Base-by-base conservation (phyloP, 2,329 filamentous ascomycete genomes). In the Exophiala sideris region DNA sequence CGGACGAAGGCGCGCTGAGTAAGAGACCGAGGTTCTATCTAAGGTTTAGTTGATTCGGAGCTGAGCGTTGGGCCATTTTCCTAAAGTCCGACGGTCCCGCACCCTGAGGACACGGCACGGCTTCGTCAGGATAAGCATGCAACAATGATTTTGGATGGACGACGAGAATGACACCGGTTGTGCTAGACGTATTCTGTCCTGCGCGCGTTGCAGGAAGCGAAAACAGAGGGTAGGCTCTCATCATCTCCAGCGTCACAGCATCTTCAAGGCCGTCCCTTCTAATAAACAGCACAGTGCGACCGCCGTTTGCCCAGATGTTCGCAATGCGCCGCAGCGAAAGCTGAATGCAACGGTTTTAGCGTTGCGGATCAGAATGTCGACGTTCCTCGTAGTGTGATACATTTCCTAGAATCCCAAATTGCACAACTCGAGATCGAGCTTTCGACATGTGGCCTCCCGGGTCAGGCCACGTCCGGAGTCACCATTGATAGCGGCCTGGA, bases 351-450 rank as follows among this genome's bases (percentile, higher is more conserved):
- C 12, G 52, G 52, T 10, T 44, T 55, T 20, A 52, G 45, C 12
- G 54, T 56, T 11, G 35, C 51, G 14, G 49, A 56, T 2, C 52
- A 42, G 9, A n/a, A 45, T 3, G 34, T 41, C 16, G 48, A 55
- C 7, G 40, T 65, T 3, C 64, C 64, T 1, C 62, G 64, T 45
- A 65, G 64, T 48, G 59, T 66, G 5, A 57, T 66, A n/a, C 62
- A 63, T 40, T 57, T 58, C 41, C 53, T 66, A 0, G 64, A 65
- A 48, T 58, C 57, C 7, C 62, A 65, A 47, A 65, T 66, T 50
- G 63, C 63, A 9, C 55, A 57, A 2, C 47, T 63, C 8, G 63
- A 66, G 53, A 62, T 53, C 14, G 60, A 61, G 29, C 56, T 14
- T 24, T n/a, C 33, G 10, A 14, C 45, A 20, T n/a, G 11, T 20